Conservation (phyloP, 2,329 filamentous ascomycete species). For the Ascocoryne sarcoides region DNA sequence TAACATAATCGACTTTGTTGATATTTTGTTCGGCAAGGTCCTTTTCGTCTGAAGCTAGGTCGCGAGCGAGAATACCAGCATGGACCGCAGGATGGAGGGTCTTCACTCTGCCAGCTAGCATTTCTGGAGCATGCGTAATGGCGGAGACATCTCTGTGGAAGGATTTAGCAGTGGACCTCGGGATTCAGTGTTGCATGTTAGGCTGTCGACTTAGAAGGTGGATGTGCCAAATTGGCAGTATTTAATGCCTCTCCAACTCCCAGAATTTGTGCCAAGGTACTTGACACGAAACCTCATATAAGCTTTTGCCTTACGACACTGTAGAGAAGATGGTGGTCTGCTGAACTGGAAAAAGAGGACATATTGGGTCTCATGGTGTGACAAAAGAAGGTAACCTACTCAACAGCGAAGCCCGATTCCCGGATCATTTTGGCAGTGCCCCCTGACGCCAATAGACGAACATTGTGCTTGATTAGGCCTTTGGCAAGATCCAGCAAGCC, state of each 20-base stretch:
- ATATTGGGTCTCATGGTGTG: no score
- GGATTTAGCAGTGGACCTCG: no score
- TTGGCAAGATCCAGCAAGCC: conserved; percentile 88
- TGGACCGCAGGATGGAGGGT: conserved; percentile 84
- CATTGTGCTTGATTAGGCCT: conserved; percentile 79
- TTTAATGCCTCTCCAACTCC: no score
- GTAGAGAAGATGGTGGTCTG: no score
- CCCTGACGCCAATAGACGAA: conserved; percentile 87
- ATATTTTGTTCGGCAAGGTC: conserved; percentile 94
- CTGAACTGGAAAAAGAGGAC: no score
- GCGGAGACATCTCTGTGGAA: conserved; percentile 97
- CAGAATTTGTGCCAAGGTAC: no score
- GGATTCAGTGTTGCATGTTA: no score
- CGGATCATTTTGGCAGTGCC: conserved; percentile 95
- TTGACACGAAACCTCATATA: no score
- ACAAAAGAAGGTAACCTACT: conserved; percentile 50
- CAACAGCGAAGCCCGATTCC: conserved; percentile 89
- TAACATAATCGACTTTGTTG: conserved; percentile 87
- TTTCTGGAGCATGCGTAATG: conserved; percentile 94
- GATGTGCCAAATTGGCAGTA: no score
- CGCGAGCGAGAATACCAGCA: conserved; percentile 80
- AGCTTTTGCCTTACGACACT: no score
- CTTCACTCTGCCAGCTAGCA: conserved; percentile 89
- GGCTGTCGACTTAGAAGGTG: no score
- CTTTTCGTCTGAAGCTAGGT: conserved; percentile 92